These are phyloP conservation scores for Neckera pumila DNA, from an alignment of 225 moss, liverwort and hornwort species.

Conservation along the genomic window DNA sequence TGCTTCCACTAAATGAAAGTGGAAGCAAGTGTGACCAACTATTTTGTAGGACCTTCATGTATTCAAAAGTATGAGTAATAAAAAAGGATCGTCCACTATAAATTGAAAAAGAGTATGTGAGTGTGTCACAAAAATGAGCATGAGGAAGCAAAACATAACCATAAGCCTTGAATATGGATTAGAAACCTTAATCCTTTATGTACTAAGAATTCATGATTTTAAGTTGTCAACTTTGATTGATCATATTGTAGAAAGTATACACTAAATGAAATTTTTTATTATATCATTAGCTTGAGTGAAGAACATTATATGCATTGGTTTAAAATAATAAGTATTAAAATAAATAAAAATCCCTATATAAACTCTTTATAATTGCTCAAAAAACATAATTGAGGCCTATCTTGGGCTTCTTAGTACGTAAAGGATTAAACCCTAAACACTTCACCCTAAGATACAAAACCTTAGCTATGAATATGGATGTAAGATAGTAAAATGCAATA, in stretches of 20 bases:
- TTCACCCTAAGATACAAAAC: background rate
- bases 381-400: no score
- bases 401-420: no score
- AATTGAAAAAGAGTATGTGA: background rate
- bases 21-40: background rate
- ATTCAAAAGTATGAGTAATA: background rate
- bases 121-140: background rate
- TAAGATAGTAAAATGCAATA: background rate
- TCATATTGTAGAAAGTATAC: no score
- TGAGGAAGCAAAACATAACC: background rate
- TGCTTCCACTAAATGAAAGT: background rate
- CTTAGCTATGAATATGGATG: background rate
- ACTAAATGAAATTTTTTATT: no score
- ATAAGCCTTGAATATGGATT: background rate
- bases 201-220: no score
- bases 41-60: background rate
- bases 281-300: no score
- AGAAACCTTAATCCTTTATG: no score
- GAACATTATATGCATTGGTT: no score
- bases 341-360: no score
- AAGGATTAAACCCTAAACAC: background rate
- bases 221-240: no score
- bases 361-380: no score
- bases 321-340: no score
- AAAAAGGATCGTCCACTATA: background rate